phyloP scores from a whole-genome alignment of 108 stramenopile species.

The Licmophora abbreviata region DNA sequence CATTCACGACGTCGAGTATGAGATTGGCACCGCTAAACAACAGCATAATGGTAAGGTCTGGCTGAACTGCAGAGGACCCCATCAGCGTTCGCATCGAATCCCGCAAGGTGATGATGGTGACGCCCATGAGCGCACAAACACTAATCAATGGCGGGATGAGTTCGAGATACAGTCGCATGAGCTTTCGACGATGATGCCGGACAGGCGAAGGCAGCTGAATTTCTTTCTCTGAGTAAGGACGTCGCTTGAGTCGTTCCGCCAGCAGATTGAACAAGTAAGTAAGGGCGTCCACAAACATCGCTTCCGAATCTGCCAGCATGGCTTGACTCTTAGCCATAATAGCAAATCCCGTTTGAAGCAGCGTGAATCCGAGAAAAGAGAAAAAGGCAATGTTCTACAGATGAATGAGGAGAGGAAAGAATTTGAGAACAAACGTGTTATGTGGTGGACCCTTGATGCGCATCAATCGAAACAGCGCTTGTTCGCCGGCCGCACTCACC shows the following conservation, averaged over 20 bases:
- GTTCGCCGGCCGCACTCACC: not conserved
- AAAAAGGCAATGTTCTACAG: slow-evolving; percentile 37
- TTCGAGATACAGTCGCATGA: slow-evolving; percentile 44
- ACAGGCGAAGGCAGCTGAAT: not conserved
- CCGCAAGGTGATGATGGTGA: slow-evolving; percentile 29
- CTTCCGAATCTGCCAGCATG: slow-evolving; percentile 35
- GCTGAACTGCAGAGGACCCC: slow-evolving; percentile 8
- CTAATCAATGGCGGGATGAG: slow-evolving; percentile 66
- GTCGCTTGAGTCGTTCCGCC: slow-evolving; percentile 24
- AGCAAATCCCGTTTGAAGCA: slow-evolving; percentile 33
- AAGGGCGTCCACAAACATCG: slow-evolving; percentile 33
- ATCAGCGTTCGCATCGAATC: slow-evolving; percentile 22
- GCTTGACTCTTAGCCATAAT: slow-evolving; percentile 26
- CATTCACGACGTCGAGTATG: slow-evolving; percentile 65
- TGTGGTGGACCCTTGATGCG: not conserved
- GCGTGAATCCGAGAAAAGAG: slow-evolving; percentile 31
- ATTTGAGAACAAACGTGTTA: not conserved
- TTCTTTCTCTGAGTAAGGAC: slow-evolving; percentile 14
- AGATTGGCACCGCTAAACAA: slow-evolving; percentile 60
- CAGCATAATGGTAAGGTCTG: slow-evolving; percentile 59
- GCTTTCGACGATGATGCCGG: slow-evolving; percentile 10
- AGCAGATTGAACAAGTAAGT: slow-evolving; percentile 28
- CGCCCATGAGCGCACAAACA: slow-evolving; percentile 44
- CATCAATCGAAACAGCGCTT: not conserved
- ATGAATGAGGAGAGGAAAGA: slow-evolving; percentile 2